These are phyloP conservation scores for Candida alai DNA, from an alignment of 805 yeast genomes.

Conservation along the genomic window DNA sequence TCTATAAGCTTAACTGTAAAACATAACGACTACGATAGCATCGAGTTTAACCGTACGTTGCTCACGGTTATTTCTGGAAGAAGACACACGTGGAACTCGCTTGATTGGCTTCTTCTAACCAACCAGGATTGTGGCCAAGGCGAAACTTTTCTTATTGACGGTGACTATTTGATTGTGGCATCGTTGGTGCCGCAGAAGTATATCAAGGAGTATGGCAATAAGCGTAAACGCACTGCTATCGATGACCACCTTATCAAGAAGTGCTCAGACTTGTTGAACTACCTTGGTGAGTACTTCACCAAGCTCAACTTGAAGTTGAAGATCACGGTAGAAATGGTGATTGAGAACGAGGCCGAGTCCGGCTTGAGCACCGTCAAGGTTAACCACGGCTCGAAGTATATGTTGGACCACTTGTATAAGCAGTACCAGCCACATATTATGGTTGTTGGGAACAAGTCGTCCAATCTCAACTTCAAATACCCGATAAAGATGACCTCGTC, in stretches of 20 bases:
- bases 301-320: slow-evolving; percentile 24
- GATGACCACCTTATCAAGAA: slow-evolving; percentile 20
- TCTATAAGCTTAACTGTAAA: slow-evolving; percentile 41
- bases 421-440: slow-evolving; percentile 41
- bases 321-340: slow-evolving; percentile 37
- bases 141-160: slow-evolving; percentile 27
- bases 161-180: slow-evolving; percentile 37
- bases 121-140: slow-evolving; percentile 8
- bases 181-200: slow-evolving; percentile 26
- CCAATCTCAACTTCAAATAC: slow-evolving; percentile 41
- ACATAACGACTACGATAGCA: slow-evolving; percentile 32
- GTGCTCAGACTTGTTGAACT: slow-evolving; percentile 23
- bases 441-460: slow-evolving; percentile 34
- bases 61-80: slow-evolving; percentile 38
- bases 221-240: slow-evolving; percentile 8
- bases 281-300: slow-evolving; percentile 15
- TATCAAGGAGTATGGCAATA: slow-evolving; percentile 10
- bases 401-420: slow-evolving; percentile 32
- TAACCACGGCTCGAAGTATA: slow-evolving; percentile 25
- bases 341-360: slow-evolving; percentile 14
- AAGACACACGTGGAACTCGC: slow-evolving; percentile 41
- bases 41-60: slow-evolving; percentile 26
- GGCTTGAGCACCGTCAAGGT: slow-evolving; percentile 3
- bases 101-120: slow-evolving; percentile 34
- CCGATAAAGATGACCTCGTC: slow-evolving; percentile 24